A percentile compares a stretch with the other conserved stretches of the same genome.
These are phyloP conservation scores for Leccinum pallidistipes DNA, from an alignment of 1,284 basidiomycete species.

Conservation along the genomic window DNA sequence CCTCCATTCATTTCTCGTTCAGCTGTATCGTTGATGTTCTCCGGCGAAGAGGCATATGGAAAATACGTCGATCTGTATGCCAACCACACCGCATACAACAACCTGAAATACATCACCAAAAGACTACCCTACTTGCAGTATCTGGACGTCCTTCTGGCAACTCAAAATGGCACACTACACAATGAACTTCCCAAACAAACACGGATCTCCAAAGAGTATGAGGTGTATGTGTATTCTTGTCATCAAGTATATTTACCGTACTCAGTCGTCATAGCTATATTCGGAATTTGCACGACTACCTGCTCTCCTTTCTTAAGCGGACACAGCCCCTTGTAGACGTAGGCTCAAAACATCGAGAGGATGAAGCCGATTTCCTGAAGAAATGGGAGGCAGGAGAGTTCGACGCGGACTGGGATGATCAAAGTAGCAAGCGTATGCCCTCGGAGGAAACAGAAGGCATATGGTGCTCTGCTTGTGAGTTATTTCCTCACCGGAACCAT, in stretches of 20 bases:
- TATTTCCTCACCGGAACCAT: conserved; percentile 7
- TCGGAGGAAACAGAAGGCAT: conserved; percentile 62
- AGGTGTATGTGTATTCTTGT: conserved; percentile 54
- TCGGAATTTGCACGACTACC: conserved; percentile 77
- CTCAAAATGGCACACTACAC: conserved; percentile 60
- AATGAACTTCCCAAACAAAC: conserved; percentile 73
- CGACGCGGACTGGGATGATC: conserved; percentile 73
- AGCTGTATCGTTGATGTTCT: conserved; percentile 90
- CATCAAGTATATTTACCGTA: background rate
- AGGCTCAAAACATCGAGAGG: conserved; percentile 64
- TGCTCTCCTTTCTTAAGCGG: conserved; percentile 84
- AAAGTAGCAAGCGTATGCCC: conserved; percentile 37
- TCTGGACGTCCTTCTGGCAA: conserved; percentile 75
- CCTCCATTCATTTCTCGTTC: conserved; percentile 18
- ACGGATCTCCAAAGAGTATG: conserved; percentile 75
- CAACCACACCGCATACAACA: conserved; percentile 88
- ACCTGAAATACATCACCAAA: conserved; percentile 81
- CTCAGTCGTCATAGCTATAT: conserved; percentile 64
- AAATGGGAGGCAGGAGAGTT: conserved; percentile 82
- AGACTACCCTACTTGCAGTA: conserved; percentile 89
- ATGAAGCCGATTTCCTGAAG: conserved; percentile 70
- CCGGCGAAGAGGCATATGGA: conserved; percentile 94
- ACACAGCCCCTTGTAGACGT: conserved; percentile 88
- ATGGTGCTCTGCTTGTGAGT: conserved; percentile 95
- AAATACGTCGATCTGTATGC: conserved; percentile 93